These are phyloP conservation scores for Microsporum ferrugineum DNA, from an alignment of 2,329 filamentous ascomycete species.

Conservation along the genomic window DNA sequence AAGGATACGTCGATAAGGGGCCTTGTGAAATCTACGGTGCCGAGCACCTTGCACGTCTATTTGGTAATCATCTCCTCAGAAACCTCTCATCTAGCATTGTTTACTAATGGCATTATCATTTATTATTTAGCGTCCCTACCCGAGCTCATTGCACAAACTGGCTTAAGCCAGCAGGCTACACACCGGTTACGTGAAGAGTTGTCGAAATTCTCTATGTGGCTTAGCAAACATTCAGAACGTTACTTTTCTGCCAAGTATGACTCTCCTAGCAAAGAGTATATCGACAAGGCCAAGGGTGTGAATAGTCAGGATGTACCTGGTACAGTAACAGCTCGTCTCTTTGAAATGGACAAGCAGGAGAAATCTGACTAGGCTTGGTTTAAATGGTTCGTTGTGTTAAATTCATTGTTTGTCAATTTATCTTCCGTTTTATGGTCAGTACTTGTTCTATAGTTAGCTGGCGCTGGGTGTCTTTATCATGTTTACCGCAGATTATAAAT, in stretches of 20 bases:
- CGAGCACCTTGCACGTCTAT: constrained; percentile 78
- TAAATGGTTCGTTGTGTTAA: not conserved
- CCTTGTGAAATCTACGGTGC: constrained; percentile 79
- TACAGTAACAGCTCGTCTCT: constrained; percentile 25
- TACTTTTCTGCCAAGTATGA: constrained; percentile 54
- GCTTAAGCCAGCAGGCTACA: constrained; percentile 90
- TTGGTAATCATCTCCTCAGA: constrained; percentile 50
- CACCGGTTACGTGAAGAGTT: constrained; percentile 82
- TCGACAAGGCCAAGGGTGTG: constrained; percentile 22
- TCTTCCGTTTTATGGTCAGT: not conserved
- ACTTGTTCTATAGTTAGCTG: not conserved
- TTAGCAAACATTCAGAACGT: constrained; percentile 60
- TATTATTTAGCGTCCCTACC: constrained; percentile 62
- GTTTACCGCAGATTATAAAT: not conserved
- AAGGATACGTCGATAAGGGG: constrained; percentile 56
- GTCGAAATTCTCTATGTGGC: constrained; percentile 72
- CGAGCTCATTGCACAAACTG: constrained; percentile 90
- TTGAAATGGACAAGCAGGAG: constrained; percentile 4
- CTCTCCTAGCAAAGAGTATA: constrained; percentile 30
- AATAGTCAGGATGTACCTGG: constrained; percentile 17
- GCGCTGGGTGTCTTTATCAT: not conserved
- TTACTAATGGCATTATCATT: constrained; percentile 1
- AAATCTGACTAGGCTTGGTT: not conserved
- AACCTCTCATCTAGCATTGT: not conserved
- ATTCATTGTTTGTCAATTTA: not conserved